phyloP scores from a whole-genome alignment of 371 early-diverging fungal genomes.

The Synchytrium microbalum region DNA sequence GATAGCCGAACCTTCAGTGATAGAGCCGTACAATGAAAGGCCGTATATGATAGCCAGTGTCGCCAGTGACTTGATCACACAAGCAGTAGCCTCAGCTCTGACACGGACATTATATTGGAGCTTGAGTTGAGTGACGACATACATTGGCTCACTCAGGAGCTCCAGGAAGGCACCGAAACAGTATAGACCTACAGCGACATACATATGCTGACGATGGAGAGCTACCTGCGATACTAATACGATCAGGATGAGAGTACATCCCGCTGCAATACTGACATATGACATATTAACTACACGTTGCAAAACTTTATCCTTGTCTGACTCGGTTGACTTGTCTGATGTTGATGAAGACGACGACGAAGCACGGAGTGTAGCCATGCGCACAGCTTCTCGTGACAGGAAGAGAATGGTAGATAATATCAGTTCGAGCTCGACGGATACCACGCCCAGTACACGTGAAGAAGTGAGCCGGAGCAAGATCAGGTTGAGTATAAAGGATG shows the following conservation, averaged over 20 bases:
- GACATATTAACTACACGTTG: conserved; percentile 70
- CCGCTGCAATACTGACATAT: conserved; percentile 60
- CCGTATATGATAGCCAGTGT: conserved; percentile 38
- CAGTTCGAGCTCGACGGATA: conserved; percentile 77
- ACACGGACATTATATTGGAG: conserved; percentile 72
- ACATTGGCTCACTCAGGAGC: conserved; percentile 74
- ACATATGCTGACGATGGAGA: neutral
- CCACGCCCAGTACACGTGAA: conserved; percentile 50
- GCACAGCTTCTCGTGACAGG: conserved; percentile 82
- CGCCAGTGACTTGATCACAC: conserved; percentile 59
- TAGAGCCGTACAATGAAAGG: neutral
- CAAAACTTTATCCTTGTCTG: conserved; percentile 11
- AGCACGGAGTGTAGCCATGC: conserved; percentile 66
- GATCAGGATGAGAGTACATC: conserved; percentile 33
- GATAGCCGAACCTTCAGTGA: neutral
- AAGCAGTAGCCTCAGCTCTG: conserved; percentile 69
- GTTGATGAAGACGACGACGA: neutral
- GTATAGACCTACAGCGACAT: conserved; percentile 52
- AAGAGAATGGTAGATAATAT: conserved; percentile 75
- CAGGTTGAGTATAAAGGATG: conserved; percentile 75
- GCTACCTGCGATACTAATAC: neutral
- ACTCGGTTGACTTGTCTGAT: neutral
- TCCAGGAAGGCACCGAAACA: conserved; percentile 67
- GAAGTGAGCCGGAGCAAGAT: conserved; percentile 42
- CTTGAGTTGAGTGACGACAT: conserved; percentile 59